Evolutionary conservation across 805 yeast genomes (phyloP).

Genomic region (Metschnikowia baotianmanensis): DNA sequence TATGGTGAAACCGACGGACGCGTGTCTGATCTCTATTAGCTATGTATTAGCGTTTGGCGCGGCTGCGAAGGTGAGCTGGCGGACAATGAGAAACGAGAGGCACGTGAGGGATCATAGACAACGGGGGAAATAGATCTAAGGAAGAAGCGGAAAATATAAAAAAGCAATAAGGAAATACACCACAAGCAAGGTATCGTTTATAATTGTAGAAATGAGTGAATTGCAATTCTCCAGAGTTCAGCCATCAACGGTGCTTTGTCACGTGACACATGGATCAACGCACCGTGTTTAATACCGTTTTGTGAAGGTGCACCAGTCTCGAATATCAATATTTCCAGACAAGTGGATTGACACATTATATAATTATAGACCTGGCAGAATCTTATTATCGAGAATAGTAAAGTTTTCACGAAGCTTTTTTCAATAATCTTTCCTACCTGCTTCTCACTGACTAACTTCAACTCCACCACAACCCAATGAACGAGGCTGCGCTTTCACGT

Average conservation of each 20-base stretch:
- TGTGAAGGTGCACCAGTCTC: background rate
- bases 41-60: too few species aligned
- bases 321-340: too few species aligned
- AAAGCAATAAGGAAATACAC: background rate
- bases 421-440: background rate
- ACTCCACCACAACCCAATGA: too few species aligned
- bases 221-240: background rate
- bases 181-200: background rate
- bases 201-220: too few species aligned
- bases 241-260: background rate
- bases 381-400: too few species aligned
- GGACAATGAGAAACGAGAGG: background rate
- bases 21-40: too few species aligned
- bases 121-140: background rate
- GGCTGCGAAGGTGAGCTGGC: too few species aligned
- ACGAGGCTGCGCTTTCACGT: slow-evolving; percentile 40
- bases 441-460: too few species aligned
- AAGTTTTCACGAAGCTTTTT: background rate
- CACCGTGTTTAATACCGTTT: background rate
- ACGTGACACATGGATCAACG: background rate
- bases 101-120: background rate
- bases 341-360: background rate
- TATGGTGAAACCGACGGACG: too few species aligned
- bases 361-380: background rate
- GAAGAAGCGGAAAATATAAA: background rate